Percentiles rank a stretch among this genome's conserved stretches.
Evolutionary conservation across 129 eudicot genomes (phyloP).

Genomic region (Flaveria ramosissima): DNA sequence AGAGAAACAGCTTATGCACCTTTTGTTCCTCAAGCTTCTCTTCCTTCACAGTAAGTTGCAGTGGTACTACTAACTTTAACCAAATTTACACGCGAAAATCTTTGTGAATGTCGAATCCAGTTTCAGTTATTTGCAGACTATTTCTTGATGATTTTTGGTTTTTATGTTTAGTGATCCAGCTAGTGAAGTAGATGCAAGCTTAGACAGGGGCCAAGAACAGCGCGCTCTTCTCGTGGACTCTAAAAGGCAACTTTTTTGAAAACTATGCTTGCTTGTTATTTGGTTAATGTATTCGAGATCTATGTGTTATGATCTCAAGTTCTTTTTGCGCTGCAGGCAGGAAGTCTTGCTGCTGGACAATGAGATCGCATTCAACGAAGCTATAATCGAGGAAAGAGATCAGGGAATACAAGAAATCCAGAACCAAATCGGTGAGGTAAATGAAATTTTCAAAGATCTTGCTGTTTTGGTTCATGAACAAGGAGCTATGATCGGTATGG

Average conservation of each 20-base stretch:
- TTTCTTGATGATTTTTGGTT: not conserved
- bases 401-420: conserved; percentile 80
- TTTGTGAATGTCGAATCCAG: not conserved
- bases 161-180: conserved; percentile 37
- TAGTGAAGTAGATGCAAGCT: conserved; percentile 44
- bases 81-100: not conserved
- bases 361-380: conserved; percentile 70
- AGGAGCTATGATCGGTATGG: conserved; percentile 63
- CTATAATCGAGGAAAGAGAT: conserved; percentile 79
- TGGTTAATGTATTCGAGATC: not conserved
- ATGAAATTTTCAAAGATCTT: conserved; percentile 72
- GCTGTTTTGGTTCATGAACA: conserved; percentile 68
- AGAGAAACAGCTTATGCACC: conserved; percentile 65
- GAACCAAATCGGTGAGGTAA: conserved; percentile 68
- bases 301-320: conserved; percentile 4
- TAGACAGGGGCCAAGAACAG: conserved; percentile 43
- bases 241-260: conserved; percentile 45
- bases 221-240: conserved; percentile 52
- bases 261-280: not conserved
- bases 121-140: not conserved
- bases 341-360: conserved; percentile 54
- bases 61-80: not conserved
- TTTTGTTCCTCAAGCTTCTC: conserved; percentile 45
- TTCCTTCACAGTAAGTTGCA: conserved; percentile 43
- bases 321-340: conserved; percentile 48